Percentiles rank a stretch among this genome's conserved stretches.
phyloP scores from a whole-genome alignment of 495 filamentous ascomycete species.

The Aspergillus baeticus region DNA sequence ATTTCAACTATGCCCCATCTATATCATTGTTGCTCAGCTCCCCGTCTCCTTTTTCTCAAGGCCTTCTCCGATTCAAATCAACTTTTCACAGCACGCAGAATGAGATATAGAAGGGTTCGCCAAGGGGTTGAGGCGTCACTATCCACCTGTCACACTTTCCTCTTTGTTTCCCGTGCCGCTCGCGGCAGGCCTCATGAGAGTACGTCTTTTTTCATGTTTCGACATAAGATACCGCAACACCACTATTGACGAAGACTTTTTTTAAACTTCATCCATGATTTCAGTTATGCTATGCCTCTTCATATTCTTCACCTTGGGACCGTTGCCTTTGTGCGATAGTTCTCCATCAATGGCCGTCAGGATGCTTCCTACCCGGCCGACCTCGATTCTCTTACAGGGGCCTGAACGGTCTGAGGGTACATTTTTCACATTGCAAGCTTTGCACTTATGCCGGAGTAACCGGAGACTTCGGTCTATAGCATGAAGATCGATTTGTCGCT shows the following conservation, averaged over 20 bases:
- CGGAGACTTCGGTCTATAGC: slow-evolving; percentile 12
- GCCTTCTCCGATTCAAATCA: slow-evolving; percentile 7
- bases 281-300: slow-evolving; percentile 2
- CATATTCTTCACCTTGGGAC: background rate
- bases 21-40: slow-evolving; percentile 1
- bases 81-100: slow-evolving; percentile 10
- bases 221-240: slow-evolving; percentile 29
- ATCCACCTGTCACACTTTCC: slow-evolving; percentile 6
- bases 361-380: slow-evolving; percentile 6
- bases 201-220: slow-evolving; percentile 28
- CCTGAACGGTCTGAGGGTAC: background rate
- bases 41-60: background rate
- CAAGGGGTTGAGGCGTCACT: slow-evolving; percentile 13
- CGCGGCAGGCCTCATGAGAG: slow-evolving; percentile 27
- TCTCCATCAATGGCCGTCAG: slow-evolving; percentile 4
- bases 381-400: background rate
- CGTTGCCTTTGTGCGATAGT: background rate
- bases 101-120: slow-evolving; percentile 11
- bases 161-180: slow-evolving; percentile 20
- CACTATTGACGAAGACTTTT: slow-evolving; percentile 24
- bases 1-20: background rate
- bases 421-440: slow-evolving; percentile 1
- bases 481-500: slow-evolving; percentile 13
- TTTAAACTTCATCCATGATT: background rate
- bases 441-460: slow-evolving; percentile 19